Evolutionary conservation across 345 rosid species (phyloP).

Genomic region (Noccaea bulbosa): DNA sequence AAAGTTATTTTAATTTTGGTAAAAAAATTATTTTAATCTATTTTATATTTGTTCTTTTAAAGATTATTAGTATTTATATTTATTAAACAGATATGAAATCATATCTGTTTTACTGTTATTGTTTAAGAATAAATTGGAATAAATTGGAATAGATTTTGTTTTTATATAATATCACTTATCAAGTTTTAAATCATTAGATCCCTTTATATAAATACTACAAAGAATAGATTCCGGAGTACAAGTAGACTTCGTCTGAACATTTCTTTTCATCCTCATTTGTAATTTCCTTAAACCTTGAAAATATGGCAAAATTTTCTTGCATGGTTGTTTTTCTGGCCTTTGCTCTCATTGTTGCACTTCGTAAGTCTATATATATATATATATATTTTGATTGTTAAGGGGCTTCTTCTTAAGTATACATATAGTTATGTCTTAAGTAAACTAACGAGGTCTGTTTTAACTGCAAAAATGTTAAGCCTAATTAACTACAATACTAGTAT

Average conservation of each 20-base stretch:
- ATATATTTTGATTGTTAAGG: too few relatives aligned
- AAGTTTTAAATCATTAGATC: not conserved
- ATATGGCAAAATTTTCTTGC: constrained; percentile 4
- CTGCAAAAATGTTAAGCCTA: not conserved
- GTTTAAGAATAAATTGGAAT: not conserved
- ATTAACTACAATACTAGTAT: not conserved
- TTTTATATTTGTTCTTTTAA: too few relatives aligned
- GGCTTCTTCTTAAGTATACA: too few relatives aligned
- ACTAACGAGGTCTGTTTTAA: not conserved
- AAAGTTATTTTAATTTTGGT: too few relatives aligned
- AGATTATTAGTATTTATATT: not conserved
- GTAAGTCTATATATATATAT: not conserved
- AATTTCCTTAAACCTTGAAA: constrained; percentile 12
- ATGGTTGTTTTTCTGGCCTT: not conserved
- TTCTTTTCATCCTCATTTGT: not conserved
- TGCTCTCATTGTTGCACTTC: not conserved
- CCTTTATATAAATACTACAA: not conserved
- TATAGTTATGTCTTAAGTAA: not conserved
- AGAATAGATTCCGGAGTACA: not conserved
- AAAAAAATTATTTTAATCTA: too few relatives aligned
- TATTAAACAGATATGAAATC: not conserved
- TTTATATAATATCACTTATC: not conserved
- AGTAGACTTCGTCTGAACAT: constrained; percentile 7
- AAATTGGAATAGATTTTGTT: not conserved
- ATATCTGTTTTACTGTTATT: not conserved